Evolutionary conservation across 1,139 yeast genomes (phyloP).

Genomic region (Suhomyces yuchorum): DNA sequence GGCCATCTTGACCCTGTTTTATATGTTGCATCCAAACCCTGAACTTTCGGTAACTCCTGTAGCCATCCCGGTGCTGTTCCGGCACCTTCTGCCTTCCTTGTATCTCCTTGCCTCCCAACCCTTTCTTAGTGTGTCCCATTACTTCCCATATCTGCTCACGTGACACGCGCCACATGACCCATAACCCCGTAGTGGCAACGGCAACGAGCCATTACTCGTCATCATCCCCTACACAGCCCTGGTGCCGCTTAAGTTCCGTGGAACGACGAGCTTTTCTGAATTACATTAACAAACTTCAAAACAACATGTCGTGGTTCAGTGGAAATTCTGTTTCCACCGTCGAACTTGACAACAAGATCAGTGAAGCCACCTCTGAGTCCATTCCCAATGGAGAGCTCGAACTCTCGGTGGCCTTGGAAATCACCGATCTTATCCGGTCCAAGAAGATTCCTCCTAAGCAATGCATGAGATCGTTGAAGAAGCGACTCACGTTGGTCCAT

Average conservation of each 20-base stretch:
- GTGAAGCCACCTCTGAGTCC: constrained; percentile 81
- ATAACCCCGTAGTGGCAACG: constrained; percentile 1
- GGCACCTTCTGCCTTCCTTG: too few species aligned
- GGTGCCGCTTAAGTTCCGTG: neutral
- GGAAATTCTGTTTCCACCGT: constrained; percentile 44
- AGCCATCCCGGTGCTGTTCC: neutral
- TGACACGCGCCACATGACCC: neutral
- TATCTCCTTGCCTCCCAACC: too few species aligned
- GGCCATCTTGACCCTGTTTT: constrained; percentile 1
- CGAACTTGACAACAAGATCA: constrained; percentile 64
- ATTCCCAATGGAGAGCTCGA: constrained; percentile 94
- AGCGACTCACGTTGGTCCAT: constrained; percentile 62
- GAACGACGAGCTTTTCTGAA: neutral
- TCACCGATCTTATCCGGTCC: constrained; percentile 84
- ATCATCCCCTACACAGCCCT: constrained; percentile 6
- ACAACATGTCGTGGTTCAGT: constrained; percentile 65
- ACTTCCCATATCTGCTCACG: neutral
- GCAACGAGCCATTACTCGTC: neutral
- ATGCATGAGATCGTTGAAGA: constrained; percentile 81
- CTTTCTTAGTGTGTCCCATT: too few species aligned
- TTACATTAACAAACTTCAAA: too few species aligned
- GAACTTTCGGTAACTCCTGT: neutral
- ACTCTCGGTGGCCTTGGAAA: constrained; percentile 75
- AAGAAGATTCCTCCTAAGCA: constrained; percentile 81
- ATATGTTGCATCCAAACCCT: constrained; percentile 1